Base-by-base conservation (phyloP, 1,284 basidiomycete species). In the Singerocomus inundabilis region DNA sequence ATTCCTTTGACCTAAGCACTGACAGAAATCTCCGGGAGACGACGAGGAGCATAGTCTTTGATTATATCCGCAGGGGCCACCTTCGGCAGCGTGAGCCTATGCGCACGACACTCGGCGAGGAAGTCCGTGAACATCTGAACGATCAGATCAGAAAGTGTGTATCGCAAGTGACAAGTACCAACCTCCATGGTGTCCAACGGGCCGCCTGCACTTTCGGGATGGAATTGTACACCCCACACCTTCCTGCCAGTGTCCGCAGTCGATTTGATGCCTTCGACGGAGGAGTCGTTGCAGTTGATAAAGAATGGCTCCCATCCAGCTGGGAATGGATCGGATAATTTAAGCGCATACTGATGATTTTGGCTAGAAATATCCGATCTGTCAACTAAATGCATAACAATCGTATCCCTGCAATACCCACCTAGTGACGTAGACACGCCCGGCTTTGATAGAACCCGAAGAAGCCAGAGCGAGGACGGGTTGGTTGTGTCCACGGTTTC, bases 401-500 rank as follows among this genome's bases (percentile, higher is more conserved):
- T 16, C 15, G 25, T 8, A 28, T 36, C 40, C 10, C 30, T 16
- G 39, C 37, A 33, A 44, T 49, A 58, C 31, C 56, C 64, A 89
- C 93, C 86, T 89, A 1, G 96, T 99, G 45, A 99, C 95, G 73
- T 98, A 99, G 40, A 99, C 95, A 37, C 96, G 81, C 16, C 96
- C 97, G 43, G 95, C 92, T 67, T 85, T 91, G 74, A 98, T 94
- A 28, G 89, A 93, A 5, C 95, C 93, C 8, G 90, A 83, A 33
- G 84, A 87, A 31, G 93, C 91, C 47, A 98, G 79, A 24, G 96
- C 96, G 31, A 99, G 80, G 15, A 99, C 96, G 35, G 96, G 96
- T 71, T 99, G 96, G 70, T 99, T 99, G 72, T 99, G 97, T n/a
- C 96, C 96, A 62, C 96, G 89, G 71, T 99, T 98, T 26, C 96